Evolutionary conservation across 768 basidiomycete genomes (phyloP), one percentile per base, ranked within the genome.

Genomic region (Strobilomyces dryophilus): DNA sequence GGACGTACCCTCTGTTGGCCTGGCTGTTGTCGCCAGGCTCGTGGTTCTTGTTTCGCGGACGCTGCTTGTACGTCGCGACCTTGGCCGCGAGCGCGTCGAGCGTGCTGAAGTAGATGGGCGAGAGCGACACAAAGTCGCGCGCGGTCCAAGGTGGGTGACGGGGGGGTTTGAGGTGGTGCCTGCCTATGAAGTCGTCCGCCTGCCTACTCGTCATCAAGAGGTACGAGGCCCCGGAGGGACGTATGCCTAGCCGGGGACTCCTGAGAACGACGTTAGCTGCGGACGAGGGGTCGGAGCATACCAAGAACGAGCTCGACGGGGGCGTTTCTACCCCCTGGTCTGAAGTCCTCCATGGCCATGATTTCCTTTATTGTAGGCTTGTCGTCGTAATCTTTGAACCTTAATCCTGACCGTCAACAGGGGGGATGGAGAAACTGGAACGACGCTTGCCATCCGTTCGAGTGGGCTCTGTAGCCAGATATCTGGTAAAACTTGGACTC

Each of bases 221-320:
- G 54, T 79, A 77, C 0, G 78, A 76, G 1, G 74, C 73, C 0
- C 79, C 80, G 2, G 56, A 64, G 6, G 50, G 67, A 44, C 73
- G 73, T 21, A 81, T 73, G 14, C 79, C 80, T 81, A 18, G 44
- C 10, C 44, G 18, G 6, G 15, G 12, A 56, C 45, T 36, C 44
- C 36, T 11, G 17, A 14, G 26, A 21, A 10, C 10, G 36, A 27
- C 8, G 15, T 36, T 1, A 0, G 29, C 29, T 4, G 29, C 29
- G 29, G 10, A 14, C 8, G 5, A 10, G 18, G 20, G 8, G 1
- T 17, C 3, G 35, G 18, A 18, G 29, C 42, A 20, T 55, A 80
- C 79, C 79, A 32, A 80, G 63, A 27, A 78, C 58, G 10, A 80
- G 69, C 48, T 79, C 78, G 9, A 78, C 36, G 1, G 69, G 65